Evolutionary conservation across 768 basidiomycete genomes (phyloP).

Genomic region (Sporobolomyces phaffii): DNA sequence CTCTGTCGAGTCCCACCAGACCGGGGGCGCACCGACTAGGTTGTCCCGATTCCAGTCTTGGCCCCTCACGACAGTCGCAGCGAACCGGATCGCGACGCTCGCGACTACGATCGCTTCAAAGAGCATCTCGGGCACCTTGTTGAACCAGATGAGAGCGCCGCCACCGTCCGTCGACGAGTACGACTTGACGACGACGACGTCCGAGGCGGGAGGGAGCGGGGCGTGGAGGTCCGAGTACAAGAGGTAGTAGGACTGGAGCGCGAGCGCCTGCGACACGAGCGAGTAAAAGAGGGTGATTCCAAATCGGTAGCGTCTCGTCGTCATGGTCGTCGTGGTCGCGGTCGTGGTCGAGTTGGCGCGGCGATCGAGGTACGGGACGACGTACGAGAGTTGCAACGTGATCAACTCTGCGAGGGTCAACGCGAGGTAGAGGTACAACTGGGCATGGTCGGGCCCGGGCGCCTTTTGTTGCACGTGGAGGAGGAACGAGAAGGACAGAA

Average conservation of each 20-base stretch:
- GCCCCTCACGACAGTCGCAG: constrained; percentile 3
- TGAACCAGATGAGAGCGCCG: constrained; percentile 27
- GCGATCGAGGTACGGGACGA: constrained; percentile 1
- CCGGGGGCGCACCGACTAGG: constrained; percentile 11
- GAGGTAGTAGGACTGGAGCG: neutral
- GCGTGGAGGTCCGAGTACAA: neutral
- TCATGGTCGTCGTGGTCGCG: neutral
- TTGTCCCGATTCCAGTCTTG: constrained; percentile 24
- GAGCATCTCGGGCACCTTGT: constrained; percentile 25
- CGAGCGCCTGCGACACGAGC: constrained; percentile 11
- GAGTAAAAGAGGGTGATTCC: constrained; percentile 21
- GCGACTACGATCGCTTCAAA: constrained; percentile 9
- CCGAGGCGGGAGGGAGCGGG: neutral
- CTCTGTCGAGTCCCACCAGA: neutral
- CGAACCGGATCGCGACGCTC: constrained; percentile 5
- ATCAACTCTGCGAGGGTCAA: constrained; percentile 10
- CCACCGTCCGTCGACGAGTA: neutral
- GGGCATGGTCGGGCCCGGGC: neutral
- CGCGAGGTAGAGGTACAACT: constrained; percentile 27
- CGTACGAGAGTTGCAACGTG: constrained; percentile 28
- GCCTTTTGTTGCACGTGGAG: constrained; percentile 25
- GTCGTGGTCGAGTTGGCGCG: neutral
- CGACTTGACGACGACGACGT: neutral
- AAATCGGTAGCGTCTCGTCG: constrained; percentile 11
- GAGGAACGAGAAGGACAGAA: constrained; percentile 35